Evolutionary conservation across 768 basidiomycete genomes (phyloP), one percentile per base, ranked within the genome.

Genomic region (Tricholoma bakamatsutake): DNA sequence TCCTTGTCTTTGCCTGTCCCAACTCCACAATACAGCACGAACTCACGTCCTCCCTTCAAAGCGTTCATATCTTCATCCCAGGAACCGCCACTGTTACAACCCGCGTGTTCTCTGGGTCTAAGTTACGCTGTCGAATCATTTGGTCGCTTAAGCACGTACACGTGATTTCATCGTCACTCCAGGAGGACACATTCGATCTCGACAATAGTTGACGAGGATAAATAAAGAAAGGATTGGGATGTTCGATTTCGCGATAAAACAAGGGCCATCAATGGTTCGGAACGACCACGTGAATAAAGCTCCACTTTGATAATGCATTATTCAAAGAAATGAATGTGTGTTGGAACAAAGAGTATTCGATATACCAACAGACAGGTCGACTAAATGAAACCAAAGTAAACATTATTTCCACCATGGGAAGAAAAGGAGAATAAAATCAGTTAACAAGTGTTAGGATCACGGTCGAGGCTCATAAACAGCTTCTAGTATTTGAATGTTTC

Each of bases 401-500:
- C 58, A 59, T 24, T 24, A 24, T 57, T 46, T 34, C 28, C 17
- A 8, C 9, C 40, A 51, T 35, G 28, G 4, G 28, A 40, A 24
- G n/a, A 42, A 15, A 1, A 54, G 3, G 5, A 49, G 42, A 35
- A 46, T 35, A 37, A 50, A 48, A 46, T 80, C 77, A 79, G 77
- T 40, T 59, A 47, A 55, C 39, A 58, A 65, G 52, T 61, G 56
- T 59, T 70, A 57, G 69, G 81, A 82, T 86, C 87, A 80, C 76
- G 54, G 84, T 82, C 78, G 66, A 76, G 76, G 81, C 83, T 89
- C 82, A 86, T 82, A 70, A 89, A 89, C 87, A 89, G 87, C 87
- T 87, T 89, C 87, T 89, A 89, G 87, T 75, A 74, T 71, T 62
- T 64, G 67, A 58, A 59, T 61, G 56, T 63, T 62, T 83, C 79